A percentile compares a stretch with the other conserved stretches of the same genome.
phyloP scores from a whole-genome alignment of 2,329 filamentous ascomycete genomes.

The Coccinonectria pachysandricola region DNA sequence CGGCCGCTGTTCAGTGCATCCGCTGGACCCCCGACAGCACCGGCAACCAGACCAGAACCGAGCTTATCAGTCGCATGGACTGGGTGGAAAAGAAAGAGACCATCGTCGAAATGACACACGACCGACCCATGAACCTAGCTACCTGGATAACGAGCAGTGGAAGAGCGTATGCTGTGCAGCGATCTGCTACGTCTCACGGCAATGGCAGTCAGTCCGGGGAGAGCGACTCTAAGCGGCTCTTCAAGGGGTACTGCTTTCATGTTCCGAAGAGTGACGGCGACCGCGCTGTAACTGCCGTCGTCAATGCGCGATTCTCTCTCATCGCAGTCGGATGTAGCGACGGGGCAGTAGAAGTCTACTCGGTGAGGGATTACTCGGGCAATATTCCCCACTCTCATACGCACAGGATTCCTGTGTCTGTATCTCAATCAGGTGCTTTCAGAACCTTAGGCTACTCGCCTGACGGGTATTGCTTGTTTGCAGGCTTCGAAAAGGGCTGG shows the following conservation, averaged over 20 bases:
- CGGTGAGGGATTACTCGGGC: conserved; percentile 82
- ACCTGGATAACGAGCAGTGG: conserved; percentile 90
- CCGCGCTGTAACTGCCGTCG: conserved; percentile 62
- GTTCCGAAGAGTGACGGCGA: conserved; percentile 49
- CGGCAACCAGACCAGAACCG: conserved; percentile 79
- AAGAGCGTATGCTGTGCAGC: conserved; percentile 82
- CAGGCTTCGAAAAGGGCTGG: conserved; percentile 88
- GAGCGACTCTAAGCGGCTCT: conserved; percentile 55
- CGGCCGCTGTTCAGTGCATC: conserved; percentile 93
- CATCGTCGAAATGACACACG: conserved; percentile 79
- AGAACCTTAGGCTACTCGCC: conserved; percentile 78
- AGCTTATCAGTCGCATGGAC: conserved; percentile 75
- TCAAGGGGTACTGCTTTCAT: conserved; percentile 88
- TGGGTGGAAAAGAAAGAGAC: conserved; percentile 72
- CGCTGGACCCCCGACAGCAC: conserved; percentile 79
- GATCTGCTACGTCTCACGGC: conserved; percentile 34
- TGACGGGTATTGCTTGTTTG: conserved; percentile 93
- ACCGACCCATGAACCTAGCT: conserved; percentile 90
- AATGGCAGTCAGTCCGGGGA: conserved; percentile 31
- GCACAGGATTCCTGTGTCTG: conserved; percentile 59
- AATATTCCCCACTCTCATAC: conserved; percentile 83
- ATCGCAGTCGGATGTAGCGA: conserved; percentile 76
- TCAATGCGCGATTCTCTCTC: conserved; percentile 91
- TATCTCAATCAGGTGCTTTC: conserved; percentile 56
- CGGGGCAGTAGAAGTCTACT: conserved; percentile 80